Conservation (phyloP, 495 filamentous ascomycete genomes). For the Aspergillus cavernicola region DNA sequence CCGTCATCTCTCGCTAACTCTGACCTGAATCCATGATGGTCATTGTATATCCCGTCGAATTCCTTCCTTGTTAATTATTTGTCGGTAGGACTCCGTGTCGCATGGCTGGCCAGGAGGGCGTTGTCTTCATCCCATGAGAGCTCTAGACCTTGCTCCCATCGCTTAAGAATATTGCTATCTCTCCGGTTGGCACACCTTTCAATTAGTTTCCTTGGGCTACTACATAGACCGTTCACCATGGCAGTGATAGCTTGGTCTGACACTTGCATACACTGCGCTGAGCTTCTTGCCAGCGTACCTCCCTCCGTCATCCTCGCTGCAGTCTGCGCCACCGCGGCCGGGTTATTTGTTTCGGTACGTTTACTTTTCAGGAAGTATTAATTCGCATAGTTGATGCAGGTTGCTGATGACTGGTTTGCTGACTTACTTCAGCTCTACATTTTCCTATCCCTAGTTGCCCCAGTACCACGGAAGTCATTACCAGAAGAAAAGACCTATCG, state of each 20-base stretch:
- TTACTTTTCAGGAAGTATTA: no score
- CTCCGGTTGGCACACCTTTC: no score
- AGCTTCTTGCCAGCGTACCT: constrained; percentile 28
- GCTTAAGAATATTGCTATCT: not conserved
- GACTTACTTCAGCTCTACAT: constrained; percentile 58
- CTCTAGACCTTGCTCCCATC: constrained; percentile 18
- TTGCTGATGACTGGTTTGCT: no score
- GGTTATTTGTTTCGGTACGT: constrained; percentile 40
- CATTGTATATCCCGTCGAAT: constrained; percentile 6
- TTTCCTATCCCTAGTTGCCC: constrained; percentile 69
- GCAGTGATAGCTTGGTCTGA: constrained; percentile 26
- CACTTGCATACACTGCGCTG: constrained; percentile 35
- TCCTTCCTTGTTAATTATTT: constrained; percentile 11
- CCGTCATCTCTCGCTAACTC: constrained; percentile 14
- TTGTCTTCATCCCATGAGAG: constrained; percentile 23
- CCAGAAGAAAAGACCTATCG: constrained; percentile 84
- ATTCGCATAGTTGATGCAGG: no score
- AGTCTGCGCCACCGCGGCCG: constrained; percentile 26
- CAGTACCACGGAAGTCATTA: constrained; percentile 68
- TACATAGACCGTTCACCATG: no score
- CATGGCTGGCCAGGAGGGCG: constrained; percentile 35
- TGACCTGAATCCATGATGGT: constrained; percentile 14
- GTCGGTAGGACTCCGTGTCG: constrained; percentile 20
- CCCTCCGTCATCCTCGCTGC: constrained; percentile 28
- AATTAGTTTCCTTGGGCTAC: no score